A percentile compares a stretch with the other conserved stretches of the same genome.
Conservation (phyloP, 192 early-diverging fungal genomes). For the Obelidium mucronatum region DNA sequence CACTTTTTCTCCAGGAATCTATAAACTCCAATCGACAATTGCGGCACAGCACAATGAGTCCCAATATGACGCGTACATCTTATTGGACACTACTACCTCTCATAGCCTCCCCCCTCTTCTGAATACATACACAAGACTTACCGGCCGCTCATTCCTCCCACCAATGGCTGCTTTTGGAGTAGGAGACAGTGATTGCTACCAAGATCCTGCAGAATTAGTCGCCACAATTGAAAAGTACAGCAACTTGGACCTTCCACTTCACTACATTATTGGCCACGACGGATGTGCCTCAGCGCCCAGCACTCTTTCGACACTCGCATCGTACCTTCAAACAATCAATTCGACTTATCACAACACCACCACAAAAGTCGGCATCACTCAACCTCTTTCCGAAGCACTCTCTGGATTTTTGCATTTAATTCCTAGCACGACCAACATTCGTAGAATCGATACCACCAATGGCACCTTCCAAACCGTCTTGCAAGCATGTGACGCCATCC, state of each 20-base stretch:
- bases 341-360: neutral
- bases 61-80: slow-evolving; percentile 24
- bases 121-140: slow-evolving; percentile 11
- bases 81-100: neutral
- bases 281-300: neutral
- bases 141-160: slow-evolving; percentile 1
- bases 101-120: neutral
- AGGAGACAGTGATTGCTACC: slow-evolving; percentile 14
- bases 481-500: neutral
- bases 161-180: slow-evolving; percentile 7
- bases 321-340: neutral
- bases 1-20: slow-evolving; percentile 19
- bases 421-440: neutral
- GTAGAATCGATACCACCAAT: neutral
- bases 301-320: neutral
- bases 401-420: too few relatives aligned
- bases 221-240: neutral
- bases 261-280: slow-evolving; percentile 4
- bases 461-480: neutral
- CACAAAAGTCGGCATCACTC: neutral
- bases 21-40: neutral
- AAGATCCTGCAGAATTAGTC: neutral
- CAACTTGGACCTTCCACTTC: neutral
- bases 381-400: neutral
- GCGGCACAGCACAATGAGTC: slow-evolving; percentile 16